Evolutionary conservation across 495 filamentous ascomycete genomes (phyloP).

Genomic region (Podospora didyma): DNA sequence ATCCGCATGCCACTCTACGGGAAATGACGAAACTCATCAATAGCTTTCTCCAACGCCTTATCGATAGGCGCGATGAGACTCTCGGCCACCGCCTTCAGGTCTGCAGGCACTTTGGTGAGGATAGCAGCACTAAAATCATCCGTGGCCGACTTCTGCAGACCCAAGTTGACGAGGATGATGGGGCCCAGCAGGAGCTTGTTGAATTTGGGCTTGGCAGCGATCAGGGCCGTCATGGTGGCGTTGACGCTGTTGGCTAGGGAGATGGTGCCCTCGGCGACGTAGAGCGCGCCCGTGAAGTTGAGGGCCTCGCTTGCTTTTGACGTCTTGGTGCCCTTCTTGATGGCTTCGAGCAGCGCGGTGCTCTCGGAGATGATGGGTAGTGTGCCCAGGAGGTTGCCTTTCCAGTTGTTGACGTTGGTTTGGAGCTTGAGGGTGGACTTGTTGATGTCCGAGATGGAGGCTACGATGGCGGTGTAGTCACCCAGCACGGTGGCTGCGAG

Average conservation of each 20-base stretch:
- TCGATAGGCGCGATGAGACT: constrained; percentile 24
- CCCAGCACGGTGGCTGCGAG: constrained; percentile 19
- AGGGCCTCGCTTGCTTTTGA: constrained; percentile 20
- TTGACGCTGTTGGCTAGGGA: constrained; percentile 23
- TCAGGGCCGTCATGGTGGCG: constrained; percentile 22
- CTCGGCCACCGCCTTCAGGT: constrained; percentile 20
- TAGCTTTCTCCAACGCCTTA: constrained; percentile 23
- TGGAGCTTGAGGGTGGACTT: constrained; percentile 26
- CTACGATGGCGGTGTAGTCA: constrained; percentile 23
- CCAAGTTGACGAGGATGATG: constrained; percentile 28
- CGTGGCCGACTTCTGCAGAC: constrained; percentile 30
- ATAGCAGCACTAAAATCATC: constrained; percentile 26
- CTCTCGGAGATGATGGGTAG: constrained; percentile 27
- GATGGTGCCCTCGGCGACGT: constrained; percentile 21
- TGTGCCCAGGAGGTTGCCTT: constrained; percentile 19
- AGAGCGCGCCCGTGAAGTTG: constrained; percentile 15
- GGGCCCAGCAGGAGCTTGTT: constrained; percentile 28
- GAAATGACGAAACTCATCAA: constrained; percentile 19
- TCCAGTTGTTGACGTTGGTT: constrained; percentile 22
- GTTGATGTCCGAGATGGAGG: constrained; percentile 24
- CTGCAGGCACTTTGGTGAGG: constrained; percentile 30
- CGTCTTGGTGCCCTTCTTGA: constrained; percentile 26
- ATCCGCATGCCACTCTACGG: background rate
- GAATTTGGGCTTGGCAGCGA: constrained; percentile 30
- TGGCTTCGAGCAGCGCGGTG: constrained; percentile 23